phyloP scores from a whole-genome alignment of 768 basidiomycete species.

The Tylopilus vinaceipallidus region DNA sequence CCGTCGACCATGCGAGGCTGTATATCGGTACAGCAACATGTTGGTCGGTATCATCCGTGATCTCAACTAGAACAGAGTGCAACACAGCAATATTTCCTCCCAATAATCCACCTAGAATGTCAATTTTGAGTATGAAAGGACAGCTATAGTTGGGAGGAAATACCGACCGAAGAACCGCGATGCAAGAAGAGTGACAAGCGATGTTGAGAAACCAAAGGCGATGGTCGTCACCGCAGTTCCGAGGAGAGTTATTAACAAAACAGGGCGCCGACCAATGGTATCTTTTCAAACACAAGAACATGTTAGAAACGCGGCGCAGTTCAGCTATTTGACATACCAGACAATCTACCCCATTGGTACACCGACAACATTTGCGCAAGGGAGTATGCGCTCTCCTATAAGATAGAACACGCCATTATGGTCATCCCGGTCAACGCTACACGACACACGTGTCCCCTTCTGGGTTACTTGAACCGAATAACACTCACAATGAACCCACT shows the following conservation, averaged over 20 bases:
- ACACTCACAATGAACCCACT: slow-evolving; percentile 55
- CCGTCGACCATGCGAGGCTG: slow-evolving; percentile 9
- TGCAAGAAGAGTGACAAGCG: slow-evolving; percentile 2
- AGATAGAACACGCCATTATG: too few species aligned
- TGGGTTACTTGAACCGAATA: too few species aligned
- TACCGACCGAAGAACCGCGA: slow-evolving; percentile 7
- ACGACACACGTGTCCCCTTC: too few species aligned
- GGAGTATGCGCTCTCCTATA: slow-evolving; percentile 61
- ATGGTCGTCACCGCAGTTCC: slow-evolving; percentile 4
- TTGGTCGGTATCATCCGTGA: slow-evolving; percentile 15
- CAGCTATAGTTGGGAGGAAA: not conserved
- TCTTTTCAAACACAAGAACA: not conserved
- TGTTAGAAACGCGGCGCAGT: not conserved
- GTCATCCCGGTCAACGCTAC: too few species aligned
- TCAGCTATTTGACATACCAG: not conserved
- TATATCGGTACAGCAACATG: slow-evolving; percentile 12
- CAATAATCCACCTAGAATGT: slow-evolving; percentile 6
- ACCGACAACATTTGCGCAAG: slow-evolving; percentile 55
- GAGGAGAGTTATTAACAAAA: not conserved
- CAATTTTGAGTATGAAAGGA: not conserved
- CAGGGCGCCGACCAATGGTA: slow-evolving; percentile 1
- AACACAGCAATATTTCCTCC: slow-evolving; percentile 10
- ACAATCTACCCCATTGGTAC: slow-evolving; percentile 8
- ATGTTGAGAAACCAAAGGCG: slow-evolving; percentile 11
- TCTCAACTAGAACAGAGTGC: slow-evolving; percentile 9